Base-by-base conservation (phyloP, 345 rosid genomes). In the Euphorbia tirucalli region DNA sequence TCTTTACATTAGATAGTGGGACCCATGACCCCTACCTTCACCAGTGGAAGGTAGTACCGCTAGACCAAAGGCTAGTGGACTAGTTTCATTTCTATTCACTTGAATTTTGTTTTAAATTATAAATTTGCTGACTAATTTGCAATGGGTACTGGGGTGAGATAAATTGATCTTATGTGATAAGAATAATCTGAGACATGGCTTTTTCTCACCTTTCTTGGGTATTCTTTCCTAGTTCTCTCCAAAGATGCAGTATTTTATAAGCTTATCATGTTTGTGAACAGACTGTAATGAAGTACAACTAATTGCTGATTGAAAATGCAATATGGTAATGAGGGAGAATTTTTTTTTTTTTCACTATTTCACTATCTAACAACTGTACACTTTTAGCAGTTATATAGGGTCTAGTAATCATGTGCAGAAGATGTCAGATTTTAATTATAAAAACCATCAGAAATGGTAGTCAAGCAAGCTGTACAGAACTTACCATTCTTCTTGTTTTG, bases 401-500 rank as follows among this genome's bases (percentile, higher is more conserved):
- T 25, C 27, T 25, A 9, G 16, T 57, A 19, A n/a, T 52, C 4
- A 19, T 50, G 28, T 52, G 43, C 21, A 32, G 52, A 70, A 11
- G 61, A 37, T 56, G 60, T 58, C 61, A 62, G 48, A 32, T 61
- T n/a, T 66, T n/a, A n/a, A 10, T 55, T 57, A 13, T 50, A 13
- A 13, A 64, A 52, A 70, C 32, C 13, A n/a, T 28, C 8, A 15
- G 28, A 16, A 31, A 19, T 16, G 39, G 24, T 50, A 22, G 30
- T 65, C 13, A 41, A 41, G 44, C 44, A 41, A 41, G 44, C 44
- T 41, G 44, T 41, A 5, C 44, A 41, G 9, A 5, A 6, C 44
- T 46, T 46, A 46, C 52, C 2, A 11, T 68, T 50, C 58, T 65
- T 72, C n/a, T 41, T 73, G 69, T 70, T 27, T 71, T 14, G 56